Percentiles rank a stretch among this genome's conserved stretches.
Conservation (phyloP, 148 eudicot species). For the Pouteria glomerata region DNA sequence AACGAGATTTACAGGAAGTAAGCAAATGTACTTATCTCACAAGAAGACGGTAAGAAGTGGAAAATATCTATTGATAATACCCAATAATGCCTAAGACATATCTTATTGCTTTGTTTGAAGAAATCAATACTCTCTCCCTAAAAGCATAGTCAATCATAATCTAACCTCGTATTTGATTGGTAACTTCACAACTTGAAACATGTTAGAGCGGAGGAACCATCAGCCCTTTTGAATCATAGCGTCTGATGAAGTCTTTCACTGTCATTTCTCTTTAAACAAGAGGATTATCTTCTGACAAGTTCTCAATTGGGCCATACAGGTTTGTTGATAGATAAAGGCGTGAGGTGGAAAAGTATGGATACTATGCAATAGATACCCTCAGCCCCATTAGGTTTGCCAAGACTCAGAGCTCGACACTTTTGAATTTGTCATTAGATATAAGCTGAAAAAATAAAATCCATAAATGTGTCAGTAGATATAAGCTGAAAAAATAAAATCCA, state of each 20-base stretch:
- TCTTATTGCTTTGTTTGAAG: too few species aligned
- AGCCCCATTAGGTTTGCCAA: slow-evolving; percentile 22
- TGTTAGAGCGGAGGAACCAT: slow-evolving; percentile 3
- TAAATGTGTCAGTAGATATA: slow-evolving; percentile 13
- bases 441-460: not conserved
- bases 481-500: not conserved
- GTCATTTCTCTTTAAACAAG: slow-evolving; percentile 4
- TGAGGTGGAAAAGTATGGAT: slow-evolving; percentile 21
- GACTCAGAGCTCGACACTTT: slow-evolving; percentile 23
- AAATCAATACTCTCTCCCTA: too few species aligned
- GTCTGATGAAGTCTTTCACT: not conserved
- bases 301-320: slow-evolving; percentile 14
- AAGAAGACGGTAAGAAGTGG: too few species aligned
- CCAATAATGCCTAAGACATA: too few species aligned
- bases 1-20: too few species aligned
- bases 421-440: slow-evolving; percentile 25
- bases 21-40: too few species aligned
- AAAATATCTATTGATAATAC: too few species aligned
- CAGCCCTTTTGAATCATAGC: slow-evolving; percentile 15
- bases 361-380: slow-evolving; percentile 24
- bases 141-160: too few species aligned
- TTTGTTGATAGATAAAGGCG: not conserved
- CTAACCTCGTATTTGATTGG: too few species aligned
- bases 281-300: slow-evolving; percentile 16
- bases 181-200: slow-evolving; percentile 11